Evolutionary conservation across 192 early-diverging fungal species (phyloP).

Genomic region (Gaertneriomyces semiglobifer): DNA sequence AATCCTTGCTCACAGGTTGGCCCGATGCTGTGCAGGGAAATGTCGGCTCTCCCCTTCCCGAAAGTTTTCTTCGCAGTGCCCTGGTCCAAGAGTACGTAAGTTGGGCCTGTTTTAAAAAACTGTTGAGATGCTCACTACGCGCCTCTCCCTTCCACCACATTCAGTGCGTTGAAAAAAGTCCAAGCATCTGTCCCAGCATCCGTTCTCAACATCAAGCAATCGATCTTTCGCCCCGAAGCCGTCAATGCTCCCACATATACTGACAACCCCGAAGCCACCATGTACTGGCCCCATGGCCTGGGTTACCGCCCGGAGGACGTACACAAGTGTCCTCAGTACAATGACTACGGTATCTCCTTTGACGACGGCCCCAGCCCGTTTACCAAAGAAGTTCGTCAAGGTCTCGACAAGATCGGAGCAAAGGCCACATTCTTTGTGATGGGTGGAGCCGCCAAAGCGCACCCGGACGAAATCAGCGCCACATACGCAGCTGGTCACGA

Average conservation of each 20-base stretch:
- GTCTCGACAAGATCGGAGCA: neutral
- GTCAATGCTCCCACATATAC: neutral
- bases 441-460: constrained; percentile 17
- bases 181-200: neutral
- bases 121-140: too few relatives aligned
- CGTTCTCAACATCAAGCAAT: constrained; percentile 7
- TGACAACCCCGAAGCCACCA: neutral
- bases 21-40: too few relatives aligned
- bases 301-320: constrained; percentile 1
- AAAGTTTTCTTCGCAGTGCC: too few relatives aligned
- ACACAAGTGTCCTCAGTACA: constrained; percentile 4
- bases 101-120: too few relatives aligned
- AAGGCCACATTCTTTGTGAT: constrained; percentile 35
- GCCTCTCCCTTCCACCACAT: too few relatives aligned
- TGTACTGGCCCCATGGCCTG: constrained; percentile 1
- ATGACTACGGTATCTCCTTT: constrained; percentile 30
- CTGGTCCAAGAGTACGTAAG: too few relatives aligned
- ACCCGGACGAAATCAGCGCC: constrained; percentile 18
- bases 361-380: neutral
- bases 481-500: constrained; percentile 15
- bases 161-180: neutral
- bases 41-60: too few relatives aligned
- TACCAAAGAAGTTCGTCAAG: neutral
- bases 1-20: too few relatives aligned
- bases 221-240: neutral